Evolutionary conservation across 805 yeast species (phyloP), one percentile per base, ranked within the genome.

Genomic region (Ogataea nonfermentans): DNA sequence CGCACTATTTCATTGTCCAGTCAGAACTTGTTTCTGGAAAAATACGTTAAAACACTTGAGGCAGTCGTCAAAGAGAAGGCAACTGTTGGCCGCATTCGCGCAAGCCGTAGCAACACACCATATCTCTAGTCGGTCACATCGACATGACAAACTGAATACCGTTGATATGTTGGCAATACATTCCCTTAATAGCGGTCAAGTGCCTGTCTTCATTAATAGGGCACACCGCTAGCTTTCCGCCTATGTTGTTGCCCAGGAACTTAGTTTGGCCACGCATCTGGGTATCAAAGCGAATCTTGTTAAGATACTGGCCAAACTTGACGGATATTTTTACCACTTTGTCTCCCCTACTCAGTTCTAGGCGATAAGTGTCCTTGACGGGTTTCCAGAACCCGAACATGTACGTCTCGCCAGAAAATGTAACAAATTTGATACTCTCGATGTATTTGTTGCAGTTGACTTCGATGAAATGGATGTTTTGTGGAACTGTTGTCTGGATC

Each of bases 71-170:
- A 55, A 29, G 59, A 59, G 27, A 53, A 56, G 32, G 33, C 34
- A 24, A 43, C 37, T n/a, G 32, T 22, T 7, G 53, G 53, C 24
- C 41, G 52, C 15, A 32, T 47, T 16, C 43, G 59, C 39, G 41
- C 43, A 2, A 48, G 59, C 40, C 42, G 60, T 26, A 53, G 52
- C 38, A 46, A 46, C 19, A 51, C 59, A 7, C 62, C 61, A 13
- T 44, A 53, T 38, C 22, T 19, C 22, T 51, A 43, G 31, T 40
- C 25, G 20, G 14, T 25, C 33, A 36, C 37, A 35, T 22, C 22
- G 41, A 32, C 32, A 24, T 13, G 9, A 45, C 48, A 37, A 47
- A 45, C 29, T 49, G 54, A 25, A 49, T 35, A 12, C 49, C 43
- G 26, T 29, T 40, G 33, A 49, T 45, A 29, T 49, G 54, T 23